phyloP scores from a whole-genome alignment of 2,329 filamentous ascomycete species.

The Ascocoryne sarcoides region DNA sequence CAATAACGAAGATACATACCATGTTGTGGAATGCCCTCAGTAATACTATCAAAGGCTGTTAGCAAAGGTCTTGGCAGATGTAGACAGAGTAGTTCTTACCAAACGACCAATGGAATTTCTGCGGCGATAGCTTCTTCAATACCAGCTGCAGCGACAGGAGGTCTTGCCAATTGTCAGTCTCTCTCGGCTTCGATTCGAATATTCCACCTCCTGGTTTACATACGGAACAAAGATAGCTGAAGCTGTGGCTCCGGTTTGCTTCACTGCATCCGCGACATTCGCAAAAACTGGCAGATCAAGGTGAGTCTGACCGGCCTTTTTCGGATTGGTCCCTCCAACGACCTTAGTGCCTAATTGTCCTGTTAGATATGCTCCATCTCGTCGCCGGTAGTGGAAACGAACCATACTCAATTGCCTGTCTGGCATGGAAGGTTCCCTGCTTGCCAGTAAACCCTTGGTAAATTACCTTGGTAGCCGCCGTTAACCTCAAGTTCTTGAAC shows the following conservation, averaged over 20 bases:
- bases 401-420: slow-evolving; percentile 98
- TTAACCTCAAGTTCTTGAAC: slow-evolving; percentile 84
- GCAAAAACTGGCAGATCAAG: slow-evolving; percentile 89
- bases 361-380: slow-evolving; percentile 24
- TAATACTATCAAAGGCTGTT: slow-evolving; percentile 51
- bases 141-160: slow-evolving; percentile 82
- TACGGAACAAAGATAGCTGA: slow-evolving; percentile 96
- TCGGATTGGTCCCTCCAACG: slow-evolving; percentile 96
- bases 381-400: slow-evolving; percentile 29
- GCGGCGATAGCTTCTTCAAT: slow-evolving; percentile 94
- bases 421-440: slow-evolving; percentile 96
- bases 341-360: slow-evolving; percentile 72
- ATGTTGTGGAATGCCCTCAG: slow-evolving; percentile 95
- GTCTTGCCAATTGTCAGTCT: slow-evolving; percentile 42
- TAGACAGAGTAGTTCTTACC: slow-evolving; percentile 36
- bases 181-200: neutral
- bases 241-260: slow-evolving; percentile 81
- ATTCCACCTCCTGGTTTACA: slow-evolving; percentile 1
- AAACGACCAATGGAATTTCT: slow-evolving; percentile 90
- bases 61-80: slow-evolving; percentile 14
- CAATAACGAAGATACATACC: slow-evolving; percentile 45
- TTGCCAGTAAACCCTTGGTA: slow-evolving; percentile 97
- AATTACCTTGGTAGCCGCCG: slow-evolving; percentile 84
- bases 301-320: slow-evolving; percentile 90
- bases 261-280: slow-evolving; percentile 78